These are phyloP conservation scores for Pleurotus platypus DNA, from an alignment of 768 basidiomycete species.

Conservation along the genomic window DNA sequence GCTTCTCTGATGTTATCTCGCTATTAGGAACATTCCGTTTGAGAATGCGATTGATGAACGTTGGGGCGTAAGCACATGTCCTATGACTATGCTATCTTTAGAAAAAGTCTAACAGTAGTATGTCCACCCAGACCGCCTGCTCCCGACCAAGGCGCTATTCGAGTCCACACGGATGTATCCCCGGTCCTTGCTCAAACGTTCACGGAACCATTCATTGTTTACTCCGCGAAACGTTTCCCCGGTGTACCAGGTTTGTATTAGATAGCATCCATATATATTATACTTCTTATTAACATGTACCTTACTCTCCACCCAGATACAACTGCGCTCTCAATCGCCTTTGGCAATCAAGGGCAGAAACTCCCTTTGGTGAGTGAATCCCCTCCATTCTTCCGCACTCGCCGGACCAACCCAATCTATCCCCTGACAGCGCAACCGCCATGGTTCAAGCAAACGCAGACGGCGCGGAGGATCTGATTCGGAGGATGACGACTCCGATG, in stretches of 20 bases:
- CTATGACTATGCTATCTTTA: constrained; percentile 10
- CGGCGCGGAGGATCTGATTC: constrained; percentile 60
- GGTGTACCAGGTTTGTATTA: constrained; percentile 78
- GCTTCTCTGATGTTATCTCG: constrained; percentile 5
- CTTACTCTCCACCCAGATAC: constrained; percentile 50
- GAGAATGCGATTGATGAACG: constrained; percentile 83
- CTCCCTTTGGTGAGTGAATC: constrained; percentile 64
- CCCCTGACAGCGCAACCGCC: constrained; percentile 66
- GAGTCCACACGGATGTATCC: constrained; percentile 65
- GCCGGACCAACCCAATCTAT: constrained; percentile 17
- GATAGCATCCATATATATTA: constrained; percentile 5
- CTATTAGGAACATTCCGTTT: constrained; percentile 76
- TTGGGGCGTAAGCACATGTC: constrained; percentile 74
- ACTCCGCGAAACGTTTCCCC: constrained; percentile 91
- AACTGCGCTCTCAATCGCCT: constrained; percentile 84
- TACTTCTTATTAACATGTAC: constrained; percentile 16
- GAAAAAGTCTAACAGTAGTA: constrained; percentile 9
- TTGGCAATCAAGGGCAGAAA: constrained; percentile 89
- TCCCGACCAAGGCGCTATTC: constrained; percentile 62
- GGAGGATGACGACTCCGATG: constrained; percentile 68
- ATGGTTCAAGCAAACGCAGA: constrained; percentile 67
- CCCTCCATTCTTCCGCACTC: constrained; percentile 12
- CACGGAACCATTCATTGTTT: constrained; percentile 82
- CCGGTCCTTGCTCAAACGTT: constrained; percentile 83
- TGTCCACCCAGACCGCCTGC: constrained; percentile 54